A percentile compares a stretch with the other conserved stretches of the same genome.
phyloP scores from a whole-genome alignment of 2,329 filamentous ascomycete genomes.

The Paraphaeosphaeria sporulosa region DNA sequence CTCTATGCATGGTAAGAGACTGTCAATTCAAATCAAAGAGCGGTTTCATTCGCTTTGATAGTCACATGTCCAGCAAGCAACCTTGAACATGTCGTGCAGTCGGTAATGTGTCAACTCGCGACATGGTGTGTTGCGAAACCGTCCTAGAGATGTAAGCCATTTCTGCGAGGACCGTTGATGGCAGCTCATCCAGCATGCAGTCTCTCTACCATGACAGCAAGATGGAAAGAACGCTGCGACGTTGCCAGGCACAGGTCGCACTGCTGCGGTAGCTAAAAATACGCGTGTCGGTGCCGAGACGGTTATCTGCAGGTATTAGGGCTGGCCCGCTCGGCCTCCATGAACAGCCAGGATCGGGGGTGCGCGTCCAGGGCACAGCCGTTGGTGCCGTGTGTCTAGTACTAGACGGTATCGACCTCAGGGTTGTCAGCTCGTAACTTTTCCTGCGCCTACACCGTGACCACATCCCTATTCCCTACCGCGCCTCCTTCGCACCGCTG shows the following conservation, averaged over 20 bases:
- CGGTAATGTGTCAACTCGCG: neutral
- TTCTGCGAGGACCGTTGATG: too few species aligned
- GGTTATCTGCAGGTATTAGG: conserved; percentile 4
- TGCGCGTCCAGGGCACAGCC: conserved; percentile 6
- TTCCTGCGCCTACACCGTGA: conserved; percentile 8
- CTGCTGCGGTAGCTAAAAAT: conserved; percentile 11
- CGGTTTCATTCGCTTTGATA: neutral
- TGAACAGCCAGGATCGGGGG: neutral
- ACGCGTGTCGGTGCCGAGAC: neutral
- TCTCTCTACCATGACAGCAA: neutral
- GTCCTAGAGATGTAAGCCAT: neutral
- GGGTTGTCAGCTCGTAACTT: conserved; percentile 9
- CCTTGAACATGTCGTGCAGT: neutral
- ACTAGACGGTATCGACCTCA: neutral
- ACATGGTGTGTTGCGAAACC: neutral
- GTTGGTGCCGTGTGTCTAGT: neutral
- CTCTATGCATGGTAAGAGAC: too few species aligned
- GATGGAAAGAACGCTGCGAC: neutral
- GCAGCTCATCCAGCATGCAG: neutral
- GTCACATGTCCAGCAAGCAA: neutral
- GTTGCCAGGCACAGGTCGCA: conserved; percentile 5
- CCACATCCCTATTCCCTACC: neutral
- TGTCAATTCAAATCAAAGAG: neutral
- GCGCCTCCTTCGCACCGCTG: neutral
- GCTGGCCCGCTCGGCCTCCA: neutral